Evolutionary conservation across 192 early-diverging fungal species (phyloP).

Genomic region (Diversispora eburnea): DNA sequence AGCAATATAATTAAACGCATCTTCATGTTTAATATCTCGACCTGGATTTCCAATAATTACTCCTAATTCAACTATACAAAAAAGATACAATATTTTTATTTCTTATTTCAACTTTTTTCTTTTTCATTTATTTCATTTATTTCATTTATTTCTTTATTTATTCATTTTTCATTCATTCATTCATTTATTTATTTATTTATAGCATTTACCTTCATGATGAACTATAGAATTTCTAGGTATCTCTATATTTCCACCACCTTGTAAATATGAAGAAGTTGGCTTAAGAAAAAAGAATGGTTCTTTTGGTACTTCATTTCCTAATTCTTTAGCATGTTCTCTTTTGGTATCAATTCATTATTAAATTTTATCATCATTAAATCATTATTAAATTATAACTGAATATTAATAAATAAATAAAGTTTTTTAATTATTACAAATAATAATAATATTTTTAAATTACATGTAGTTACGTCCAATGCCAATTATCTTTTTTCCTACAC

Average conservation of each 20-base stretch:
- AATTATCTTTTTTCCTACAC: constrained; percentile 66
- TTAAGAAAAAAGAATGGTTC: constrained; percentile 93
- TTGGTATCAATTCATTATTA: not conserved
- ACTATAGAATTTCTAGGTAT: constrained; percentile 74
- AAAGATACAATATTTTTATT: constrained; percentile 8
- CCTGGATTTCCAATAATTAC: constrained; percentile 83
- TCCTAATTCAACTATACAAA: constrained; percentile 75
- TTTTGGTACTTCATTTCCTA: constrained; percentile 86
- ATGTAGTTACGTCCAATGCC: constrained; percentile 91
- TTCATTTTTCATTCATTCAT: no score
- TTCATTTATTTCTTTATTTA: no score
- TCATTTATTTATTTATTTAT: not conserved
- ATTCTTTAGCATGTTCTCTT: constrained; percentile 91
- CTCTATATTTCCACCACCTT: constrained; percentile 67
- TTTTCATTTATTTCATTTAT: no score
- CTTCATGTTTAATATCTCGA: constrained; percentile 61
- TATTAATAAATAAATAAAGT: not conserved
- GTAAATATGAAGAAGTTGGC: constrained; percentile 78
- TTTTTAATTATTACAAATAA: not conserved
- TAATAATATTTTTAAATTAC: constrained; percentile 33
- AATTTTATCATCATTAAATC: no score
- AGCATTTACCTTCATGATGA: constrained; percentile 70
- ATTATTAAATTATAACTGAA: not conserved
- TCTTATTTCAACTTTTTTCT: not conserved
- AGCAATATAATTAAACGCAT: constrained; percentile 64